A percentile compares a stretch with the other conserved stretches of the same genome.
phyloP scores from a whole-genome alignment of 805 yeast species.

The Kodamaea fukazawae region DNA sequence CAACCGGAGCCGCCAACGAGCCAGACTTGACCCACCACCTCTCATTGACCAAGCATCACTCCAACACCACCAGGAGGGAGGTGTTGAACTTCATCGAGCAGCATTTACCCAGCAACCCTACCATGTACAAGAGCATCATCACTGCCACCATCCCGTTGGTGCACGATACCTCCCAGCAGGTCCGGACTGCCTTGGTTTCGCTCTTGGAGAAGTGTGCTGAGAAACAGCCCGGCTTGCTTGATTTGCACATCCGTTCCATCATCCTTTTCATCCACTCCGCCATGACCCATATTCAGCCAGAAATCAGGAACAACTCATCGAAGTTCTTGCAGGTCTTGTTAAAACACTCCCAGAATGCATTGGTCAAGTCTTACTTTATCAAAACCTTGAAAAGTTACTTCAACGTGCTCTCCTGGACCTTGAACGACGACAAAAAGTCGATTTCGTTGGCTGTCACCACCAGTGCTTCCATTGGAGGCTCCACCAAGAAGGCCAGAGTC shows the following conservation, averaged over 20 bases:
- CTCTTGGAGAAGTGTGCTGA: conserved; percentile 48
- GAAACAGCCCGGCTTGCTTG: conserved; percentile 53
- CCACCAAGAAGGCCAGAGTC: conserved; percentile 35
- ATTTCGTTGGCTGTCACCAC: conserved; percentile 35
- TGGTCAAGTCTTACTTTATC: conserved; percentile 63
- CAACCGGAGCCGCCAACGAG: conserved; percentile 24
- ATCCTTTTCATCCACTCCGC: conserved; percentile 82
- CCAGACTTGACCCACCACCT: conserved; percentile 57
- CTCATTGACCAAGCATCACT: conserved; percentile 73
- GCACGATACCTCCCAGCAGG: conserved; percentile 63
- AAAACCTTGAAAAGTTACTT: conserved; percentile 67
- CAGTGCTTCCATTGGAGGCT: conserved; percentile 30
- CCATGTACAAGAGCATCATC: conserved; percentile 56
- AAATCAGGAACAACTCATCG: conserved; percentile 72
- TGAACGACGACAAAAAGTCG: conserved; percentile 36
- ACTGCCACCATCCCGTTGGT: conserved; percentile 59
- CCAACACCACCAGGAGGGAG: conserved; percentile 67
- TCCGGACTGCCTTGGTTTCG: conserved; percentile 54
- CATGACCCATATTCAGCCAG: conserved; percentile 86
- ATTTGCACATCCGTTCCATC: conserved; percentile 56
- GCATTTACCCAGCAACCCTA: conserved; percentile 50
- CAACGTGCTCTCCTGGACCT: conserved; percentile 73
- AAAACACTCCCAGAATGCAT: conserved; percentile 50
- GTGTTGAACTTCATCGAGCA: conserved; percentile 54
- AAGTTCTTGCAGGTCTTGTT: conserved; percentile 61